Conservation (phyloP, 2,329 filamentous ascomycete genomes). For the Cercospora brassicicola region DNA sequence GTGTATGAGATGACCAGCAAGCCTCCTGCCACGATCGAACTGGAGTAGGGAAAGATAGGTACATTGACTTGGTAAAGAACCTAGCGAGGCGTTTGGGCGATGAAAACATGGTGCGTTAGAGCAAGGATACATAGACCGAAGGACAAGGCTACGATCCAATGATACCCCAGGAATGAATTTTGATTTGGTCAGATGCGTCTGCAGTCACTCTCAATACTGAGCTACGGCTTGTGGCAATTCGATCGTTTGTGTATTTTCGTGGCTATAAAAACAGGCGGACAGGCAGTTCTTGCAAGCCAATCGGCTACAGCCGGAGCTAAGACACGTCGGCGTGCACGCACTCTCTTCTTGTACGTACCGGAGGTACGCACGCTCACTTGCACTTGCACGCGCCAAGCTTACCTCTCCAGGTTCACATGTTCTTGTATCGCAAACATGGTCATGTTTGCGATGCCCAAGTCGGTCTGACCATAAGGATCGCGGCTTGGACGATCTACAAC, state of each 20-base stretch:
- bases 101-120: not conserved
- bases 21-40: conserved; percentile 71
- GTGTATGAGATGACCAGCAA: conserved; percentile 69
- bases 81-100: conserved; percentile 4
- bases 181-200: not conserved
- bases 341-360: not conserved
- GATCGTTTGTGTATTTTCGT: not conserved
- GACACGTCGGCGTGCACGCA: not conserved
- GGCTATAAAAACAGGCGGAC: not conserved
- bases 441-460: not conserved
- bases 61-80: not conserved
- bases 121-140: not conserved
- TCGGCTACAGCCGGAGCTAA: not conserved
- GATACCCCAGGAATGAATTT: conserved; percentile 2
- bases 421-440: not conserved
- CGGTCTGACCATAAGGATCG: not conserved
- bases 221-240: not conserved
- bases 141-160: not conserved
- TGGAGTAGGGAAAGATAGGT: conserved; percentile 56
- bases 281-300: not conserved
- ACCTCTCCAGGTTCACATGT: not conserved
- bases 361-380: not conserved
- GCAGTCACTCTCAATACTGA: not conserved
- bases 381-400: not conserved
- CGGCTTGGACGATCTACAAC: not conserved